phyloP scores from a whole-genome alignment of 345 rosid genomes.

The Aquilaria sinensis region DNA sequence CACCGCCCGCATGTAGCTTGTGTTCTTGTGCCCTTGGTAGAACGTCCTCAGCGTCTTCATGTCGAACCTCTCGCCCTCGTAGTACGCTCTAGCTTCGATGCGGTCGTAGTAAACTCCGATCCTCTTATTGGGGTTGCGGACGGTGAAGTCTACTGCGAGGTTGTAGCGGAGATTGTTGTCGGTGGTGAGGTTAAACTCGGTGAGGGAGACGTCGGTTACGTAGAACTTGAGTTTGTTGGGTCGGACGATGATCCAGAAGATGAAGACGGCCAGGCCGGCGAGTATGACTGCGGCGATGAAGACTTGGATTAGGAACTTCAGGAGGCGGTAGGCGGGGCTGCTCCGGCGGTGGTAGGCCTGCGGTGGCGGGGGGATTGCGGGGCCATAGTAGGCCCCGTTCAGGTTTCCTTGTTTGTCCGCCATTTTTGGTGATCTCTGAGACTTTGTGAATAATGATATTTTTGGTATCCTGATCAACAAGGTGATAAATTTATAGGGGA shows the following conservation, averaged over 20 bases:
- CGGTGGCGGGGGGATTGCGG: conserved; percentile 47
- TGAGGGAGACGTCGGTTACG: conserved; percentile 39
- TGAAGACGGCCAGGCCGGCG: conserved; percentile 39
- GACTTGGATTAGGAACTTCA: conserved; percentile 38
- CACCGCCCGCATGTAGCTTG: conserved; percentile 35
- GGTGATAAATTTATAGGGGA: too few relatives aligned
- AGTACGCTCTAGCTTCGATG: conserved; percentile 43
- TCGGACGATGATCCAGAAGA: conserved; percentile 65
- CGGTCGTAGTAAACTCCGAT: conserved; percentile 46
- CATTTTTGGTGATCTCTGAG: conserved; percentile 19
- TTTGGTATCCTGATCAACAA: too few relatives aligned
- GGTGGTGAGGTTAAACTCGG: conserved; percentile 37
- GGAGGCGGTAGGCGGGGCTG: conserved; percentile 55
- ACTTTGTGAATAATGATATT: too few relatives aligned
- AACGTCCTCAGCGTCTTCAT: conserved; percentile 32
- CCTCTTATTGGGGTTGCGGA: conserved; percentile 60
- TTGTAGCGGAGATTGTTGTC: conserved; percentile 32
- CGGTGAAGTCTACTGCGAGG: conserved; percentile 38
- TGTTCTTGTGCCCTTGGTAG: conserved; percentile 78
- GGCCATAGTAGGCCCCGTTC: conserved; percentile 72
- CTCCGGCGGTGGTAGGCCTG: conserved; percentile 40
- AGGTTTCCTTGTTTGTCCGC: conserved; percentile 42
- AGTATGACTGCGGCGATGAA: conserved; percentile 27
- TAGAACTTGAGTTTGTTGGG: conserved; percentile 46
- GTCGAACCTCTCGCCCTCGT: conserved; percentile 33